Conservation (phyloP, 192 early-diverging fungal genomes). For the Diversispora eburnea region DNA sequence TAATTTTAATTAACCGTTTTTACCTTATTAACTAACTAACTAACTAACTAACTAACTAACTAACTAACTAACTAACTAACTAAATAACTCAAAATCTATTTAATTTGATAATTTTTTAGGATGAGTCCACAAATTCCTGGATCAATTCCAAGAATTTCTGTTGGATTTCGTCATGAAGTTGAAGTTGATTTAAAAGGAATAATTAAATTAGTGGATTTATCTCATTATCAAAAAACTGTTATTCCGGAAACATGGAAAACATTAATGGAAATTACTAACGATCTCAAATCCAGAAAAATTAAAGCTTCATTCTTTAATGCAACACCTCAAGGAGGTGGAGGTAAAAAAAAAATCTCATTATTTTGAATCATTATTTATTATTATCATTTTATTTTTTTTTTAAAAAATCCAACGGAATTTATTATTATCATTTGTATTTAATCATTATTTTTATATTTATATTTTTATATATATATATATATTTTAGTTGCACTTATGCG, state of each 20-base stretch:
- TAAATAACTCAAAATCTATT: background rate
- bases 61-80: background rate
- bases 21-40: background rate
- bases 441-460: background rate
- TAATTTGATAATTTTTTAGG: constrained; percentile 20
- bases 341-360: constrained; percentile 28
- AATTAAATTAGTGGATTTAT: constrained; percentile 62
- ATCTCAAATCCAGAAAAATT: constrained; percentile 56
- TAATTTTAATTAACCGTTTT: background rate
- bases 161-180: constrained; percentile 64
- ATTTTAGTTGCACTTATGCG: constrained; percentile 82
- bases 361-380: background rate
- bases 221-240: constrained; percentile 64
- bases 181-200: constrained; percentile 70
- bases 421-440: background rate
- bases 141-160: constrained; percentile 67
- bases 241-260: constrained; percentile 64
- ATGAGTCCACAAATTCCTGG: constrained; percentile 69
- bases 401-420: too few relatives aligned
- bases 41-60: background rate
- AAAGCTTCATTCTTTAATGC: constrained; percentile 74
- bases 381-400: background rate
- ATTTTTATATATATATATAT: too few relatives aligned
- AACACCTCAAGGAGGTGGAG: constrained; percentile 83
- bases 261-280: constrained; percentile 50